Evolutionary conservation across 2,329 filamentous ascomycete genomes (phyloP).

Genomic region (Akanthomyces dipterigenus): DNA sequence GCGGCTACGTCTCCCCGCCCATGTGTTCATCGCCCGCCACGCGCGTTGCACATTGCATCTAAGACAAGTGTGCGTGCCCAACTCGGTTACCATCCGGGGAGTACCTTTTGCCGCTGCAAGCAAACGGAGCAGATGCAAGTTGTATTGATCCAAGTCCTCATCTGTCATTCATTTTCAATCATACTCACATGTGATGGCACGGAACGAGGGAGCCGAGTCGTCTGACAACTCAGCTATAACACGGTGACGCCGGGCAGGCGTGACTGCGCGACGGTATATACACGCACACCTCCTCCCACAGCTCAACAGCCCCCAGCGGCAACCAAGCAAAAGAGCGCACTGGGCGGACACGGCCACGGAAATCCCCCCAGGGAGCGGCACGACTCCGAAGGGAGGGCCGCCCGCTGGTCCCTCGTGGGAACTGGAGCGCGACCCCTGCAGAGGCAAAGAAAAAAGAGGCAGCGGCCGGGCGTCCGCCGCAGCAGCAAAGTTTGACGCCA

Average conservation of each 20-base stretch:
- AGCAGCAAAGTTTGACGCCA: neutral
- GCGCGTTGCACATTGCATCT: too few species aligned
- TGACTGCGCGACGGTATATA: neutral
- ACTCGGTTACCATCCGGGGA: too few species aligned
- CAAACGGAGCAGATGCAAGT: too few species aligned
- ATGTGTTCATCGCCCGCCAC: too few species aligned
- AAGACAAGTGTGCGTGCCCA: too few species aligned
- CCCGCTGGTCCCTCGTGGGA: slow-evolving; percentile 2
- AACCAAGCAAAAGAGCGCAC: slow-evolving; percentile 4
- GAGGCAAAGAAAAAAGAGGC: neutral
- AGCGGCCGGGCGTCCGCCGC: neutral
- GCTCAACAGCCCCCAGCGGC: neutral
- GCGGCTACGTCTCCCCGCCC: too few species aligned
- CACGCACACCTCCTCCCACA: slow-evolving; percentile 3
- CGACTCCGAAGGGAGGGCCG: slow-evolving; percentile 10
- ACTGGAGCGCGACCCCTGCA: neutral
- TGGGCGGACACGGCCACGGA: slow-evolving; percentile 11
- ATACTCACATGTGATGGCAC: neutral
- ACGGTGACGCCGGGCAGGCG: neutral
- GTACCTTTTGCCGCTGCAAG: too few species aligned
- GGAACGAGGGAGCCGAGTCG: neutral
- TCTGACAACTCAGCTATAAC: neutral
- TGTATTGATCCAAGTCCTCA: too few species aligned
- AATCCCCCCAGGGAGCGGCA: neutral
- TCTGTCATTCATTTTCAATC: too few species aligned